phyloP scores from a whole-genome alignment of 1,284 basidiomycete species.

The Vanrija humicola region DNA sequence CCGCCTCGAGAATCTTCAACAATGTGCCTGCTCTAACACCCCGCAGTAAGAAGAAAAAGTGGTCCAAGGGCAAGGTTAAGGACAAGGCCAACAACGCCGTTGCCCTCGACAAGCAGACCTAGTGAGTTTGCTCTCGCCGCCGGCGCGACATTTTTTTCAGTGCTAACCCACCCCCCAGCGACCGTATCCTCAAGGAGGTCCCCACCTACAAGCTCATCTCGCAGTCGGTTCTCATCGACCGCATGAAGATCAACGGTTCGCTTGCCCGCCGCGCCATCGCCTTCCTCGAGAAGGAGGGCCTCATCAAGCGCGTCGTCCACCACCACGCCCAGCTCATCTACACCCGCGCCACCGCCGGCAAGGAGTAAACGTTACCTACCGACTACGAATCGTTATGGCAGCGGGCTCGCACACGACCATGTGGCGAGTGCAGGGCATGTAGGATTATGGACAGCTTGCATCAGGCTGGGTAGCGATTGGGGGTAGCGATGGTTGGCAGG shows the following conservation, averaged over 20 bases:
- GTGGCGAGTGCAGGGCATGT: constrained; percentile 9
- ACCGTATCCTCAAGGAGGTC: constrained; percentile 98
- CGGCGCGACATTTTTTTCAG: neutral
- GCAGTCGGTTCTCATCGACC: constrained; percentile 95
- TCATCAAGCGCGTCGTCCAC: constrained; percentile 96
- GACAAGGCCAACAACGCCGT: constrained; percentile 91
- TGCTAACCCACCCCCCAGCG: constrained; percentile 58
- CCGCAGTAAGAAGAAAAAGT: constrained; percentile 93
- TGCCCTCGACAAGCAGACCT: constrained; percentile 74
- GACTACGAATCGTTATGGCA: no score
- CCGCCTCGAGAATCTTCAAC: neutral
- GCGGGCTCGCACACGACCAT: neutral
- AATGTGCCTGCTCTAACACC: constrained; percentile 8
- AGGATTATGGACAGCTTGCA: constrained; percentile 14
- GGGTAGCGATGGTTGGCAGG: neutral
- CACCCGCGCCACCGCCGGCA: constrained; percentile 49
- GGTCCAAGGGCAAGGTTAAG: constrained; percentile 99
- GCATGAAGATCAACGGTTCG: constrained; percentile 80
- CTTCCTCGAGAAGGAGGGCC: constrained; percentile 90
- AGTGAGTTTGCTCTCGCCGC: constrained; percentile 30
- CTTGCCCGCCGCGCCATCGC: constrained; percentile 89
- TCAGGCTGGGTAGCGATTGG: neutral
- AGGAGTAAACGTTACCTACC: constrained; percentile 29
- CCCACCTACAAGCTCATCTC: constrained; percentile 99
- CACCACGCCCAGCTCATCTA: constrained; percentile 89